A percentile compares a stretch with the other conserved stretches of the same genome.
These are phyloP conservation scores for Sinapis alba DNA, from an alignment of 441 rosid species.

Conservation along the genomic window DNA sequence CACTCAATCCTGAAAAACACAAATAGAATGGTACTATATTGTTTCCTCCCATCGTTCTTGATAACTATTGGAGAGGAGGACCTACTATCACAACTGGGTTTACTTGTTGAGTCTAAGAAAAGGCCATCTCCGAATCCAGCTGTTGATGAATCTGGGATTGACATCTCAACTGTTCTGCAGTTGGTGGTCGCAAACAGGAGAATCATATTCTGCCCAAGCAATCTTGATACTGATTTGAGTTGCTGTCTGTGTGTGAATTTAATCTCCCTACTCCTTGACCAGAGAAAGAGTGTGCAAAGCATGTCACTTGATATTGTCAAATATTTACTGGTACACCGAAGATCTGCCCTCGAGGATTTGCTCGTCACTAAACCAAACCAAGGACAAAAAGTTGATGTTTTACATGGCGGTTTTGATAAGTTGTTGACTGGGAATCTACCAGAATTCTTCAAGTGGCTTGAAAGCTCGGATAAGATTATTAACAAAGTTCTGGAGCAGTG, in stretches of 20 bases:
- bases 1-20: conserved; percentile 95
- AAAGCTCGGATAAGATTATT: conserved; percentile 74
- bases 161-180: conserved; percentile 87
- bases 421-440: conserved; percentile 84
- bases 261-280: conserved; percentile 83
- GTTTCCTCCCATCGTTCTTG: conserved; percentile 97
- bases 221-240: conserved; percentile 93
- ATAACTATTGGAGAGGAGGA: conserved; percentile 86
- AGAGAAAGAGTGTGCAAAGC: conserved; percentile 81
- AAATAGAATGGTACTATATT: conserved; percentile 88
- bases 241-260: conserved; percentile 96
- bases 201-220: conserved; percentile 95
- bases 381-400: conserved; percentile 80
- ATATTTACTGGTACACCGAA: conserved; percentile 88
- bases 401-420: conserved; percentile 97
- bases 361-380: conserved; percentile 92
- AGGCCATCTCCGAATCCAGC: conserved; percentile 52
- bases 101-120: conserved; percentile 76
- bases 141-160: conserved; percentile 79
- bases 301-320: conserved; percentile 89
- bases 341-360: conserved; percentile 91
- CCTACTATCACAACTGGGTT: conserved; percentile 80
- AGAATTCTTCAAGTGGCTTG: conserved; percentile 89
- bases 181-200: conserved; percentile 90
- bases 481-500: conserved; percentile 95